These are phyloP conservation scores for Penicillium herquei DNA, from an alignment of 495 filamentous ascomycete species.

Conservation along the genomic window DNA sequence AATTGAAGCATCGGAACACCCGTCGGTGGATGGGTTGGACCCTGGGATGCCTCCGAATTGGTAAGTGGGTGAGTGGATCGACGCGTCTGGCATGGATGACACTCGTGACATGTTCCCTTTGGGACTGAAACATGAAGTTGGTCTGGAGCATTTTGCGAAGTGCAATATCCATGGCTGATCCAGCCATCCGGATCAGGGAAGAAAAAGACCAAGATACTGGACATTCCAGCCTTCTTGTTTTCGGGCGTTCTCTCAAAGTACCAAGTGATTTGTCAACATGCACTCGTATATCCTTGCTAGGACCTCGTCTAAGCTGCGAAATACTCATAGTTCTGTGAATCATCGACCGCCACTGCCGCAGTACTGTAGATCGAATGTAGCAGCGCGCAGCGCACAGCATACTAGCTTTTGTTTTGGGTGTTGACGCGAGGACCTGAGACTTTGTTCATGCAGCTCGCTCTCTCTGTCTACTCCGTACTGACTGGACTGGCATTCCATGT, in stretches of 20 bases:
- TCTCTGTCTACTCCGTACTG: neutral
- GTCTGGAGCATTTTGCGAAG: neutral
- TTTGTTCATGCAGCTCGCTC: neutral
- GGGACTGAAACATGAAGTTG: neutral
- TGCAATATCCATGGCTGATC: too few relatives aligned
- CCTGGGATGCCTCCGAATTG: neutral
- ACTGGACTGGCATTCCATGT: neutral
- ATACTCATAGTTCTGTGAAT: neutral
- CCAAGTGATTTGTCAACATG: neutral
- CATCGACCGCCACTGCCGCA: conserved; percentile 6
- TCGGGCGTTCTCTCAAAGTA: neutral
- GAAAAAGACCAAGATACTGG: neutral
- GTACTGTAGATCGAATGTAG: neutral
- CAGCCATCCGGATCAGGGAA: too few relatives aligned
- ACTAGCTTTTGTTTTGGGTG: neutral
- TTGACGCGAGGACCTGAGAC: conserved; percentile 6
- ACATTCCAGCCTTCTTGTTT: neutral
- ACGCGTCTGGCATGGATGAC: neutral
- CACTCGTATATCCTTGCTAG: neutral
- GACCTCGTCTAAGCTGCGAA: neutral
- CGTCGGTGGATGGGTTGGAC: neutral
- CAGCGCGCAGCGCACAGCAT: neutral
- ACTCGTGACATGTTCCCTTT: neutral
- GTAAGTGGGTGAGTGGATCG: neutral
- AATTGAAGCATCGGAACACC: too few relatives aligned